Conservation (phyloP, 179 eudicot genomes). For the Spinacia oleracea region DNA sequence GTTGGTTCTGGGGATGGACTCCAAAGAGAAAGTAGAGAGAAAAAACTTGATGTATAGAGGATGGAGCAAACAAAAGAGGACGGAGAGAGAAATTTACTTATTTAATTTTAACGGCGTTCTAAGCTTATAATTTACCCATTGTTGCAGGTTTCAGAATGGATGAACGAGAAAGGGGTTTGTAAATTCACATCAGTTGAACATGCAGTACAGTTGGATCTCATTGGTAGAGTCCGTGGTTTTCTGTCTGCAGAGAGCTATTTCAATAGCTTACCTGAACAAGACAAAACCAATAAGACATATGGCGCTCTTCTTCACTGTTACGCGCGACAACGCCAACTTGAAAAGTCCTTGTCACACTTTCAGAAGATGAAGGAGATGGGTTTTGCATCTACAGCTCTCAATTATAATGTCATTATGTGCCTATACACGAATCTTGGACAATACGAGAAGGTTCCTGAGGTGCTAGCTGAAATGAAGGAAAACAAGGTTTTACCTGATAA, state of each 20-base stretch:
- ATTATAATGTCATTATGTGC: slow-evolving; percentile 82
- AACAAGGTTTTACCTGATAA: slow-evolving; percentile 70
- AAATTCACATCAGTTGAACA: slow-evolving; percentile 65
- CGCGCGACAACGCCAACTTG: slow-evolving; percentile 67
- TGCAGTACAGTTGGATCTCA: slow-evolving; percentile 80
- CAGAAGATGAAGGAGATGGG: slow-evolving; percentile 77
- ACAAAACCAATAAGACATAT: slow-evolving; percentile 66
- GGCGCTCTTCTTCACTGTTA: slow-evolving; percentile 95
- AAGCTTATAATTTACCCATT: background rate
- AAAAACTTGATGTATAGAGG: too few relatives aligned
- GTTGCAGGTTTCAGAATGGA: slow-evolving; percentile 84
- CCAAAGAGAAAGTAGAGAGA: too few relatives aligned
- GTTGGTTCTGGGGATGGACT: too few relatives aligned
- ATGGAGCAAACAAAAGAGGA: too few relatives aligned
- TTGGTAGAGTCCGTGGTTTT: slow-evolving; percentile 80
- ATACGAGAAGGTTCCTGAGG: slow-evolving; percentile 63
- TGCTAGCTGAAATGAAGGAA: slow-evolving; percentile 67
- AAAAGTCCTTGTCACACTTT: slow-evolving; percentile 61
- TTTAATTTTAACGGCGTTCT: background rate
- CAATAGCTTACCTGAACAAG: slow-evolving; percentile 51
- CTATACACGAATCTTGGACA: slow-evolving; percentile 57
- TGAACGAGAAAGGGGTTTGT: slow-evolving; percentile 52
- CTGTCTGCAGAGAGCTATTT: slow-evolving; percentile 72
- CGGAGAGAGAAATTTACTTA: background rate
- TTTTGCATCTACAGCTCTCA: slow-evolving; percentile 51